A percentile compares a stretch with the other conserved stretches of the same genome.
Evolutionary conservation across 1,284 basidiomycete species (phyloP).

Genomic region (Athelia sp.): DNA sequence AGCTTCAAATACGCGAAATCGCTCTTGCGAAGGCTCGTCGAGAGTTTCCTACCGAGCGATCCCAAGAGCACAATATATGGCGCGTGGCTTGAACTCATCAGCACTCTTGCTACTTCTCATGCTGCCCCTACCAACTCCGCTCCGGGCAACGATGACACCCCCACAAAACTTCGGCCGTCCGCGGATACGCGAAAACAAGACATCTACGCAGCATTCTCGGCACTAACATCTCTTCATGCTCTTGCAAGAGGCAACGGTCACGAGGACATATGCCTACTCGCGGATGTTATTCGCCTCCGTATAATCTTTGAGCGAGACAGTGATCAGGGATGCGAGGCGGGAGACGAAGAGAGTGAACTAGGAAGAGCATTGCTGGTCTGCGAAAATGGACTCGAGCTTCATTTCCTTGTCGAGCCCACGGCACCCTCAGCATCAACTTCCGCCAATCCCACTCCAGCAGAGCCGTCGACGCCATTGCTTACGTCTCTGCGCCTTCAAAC

Average conservation of each 20-base stretch:
- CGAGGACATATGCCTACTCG: conserved; percentile 38
- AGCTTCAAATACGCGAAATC: conserved; percentile 56
- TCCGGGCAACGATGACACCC: conserved; percentile 3
- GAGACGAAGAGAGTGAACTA: conserved; percentile 30
- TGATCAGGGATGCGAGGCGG: conserved; percentile 48
- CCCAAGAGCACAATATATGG: conserved; percentile 48
- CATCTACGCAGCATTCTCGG: conserved; percentile 34
- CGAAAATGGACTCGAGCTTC: conserved; percentile 41
- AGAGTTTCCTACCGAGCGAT: conserved; percentile 38
- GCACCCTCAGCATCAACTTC: background rate
- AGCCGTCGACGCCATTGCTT: conserved; percentile 34
- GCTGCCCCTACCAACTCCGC: conserved; percentile 2
- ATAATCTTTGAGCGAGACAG: conserved; percentile 22
- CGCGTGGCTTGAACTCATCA: conserved; percentile 28
- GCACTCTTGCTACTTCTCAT: conserved; percentile 14
- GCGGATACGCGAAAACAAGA: conserved; percentile 25
- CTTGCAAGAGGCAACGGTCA: conserved; percentile 37
- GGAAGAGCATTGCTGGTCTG: conserved; percentile 31
- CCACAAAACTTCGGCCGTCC: conserved; percentile 5
- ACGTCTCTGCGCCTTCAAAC: conserved; percentile 42
- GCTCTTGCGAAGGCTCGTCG: conserved; percentile 48
- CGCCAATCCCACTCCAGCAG: conserved; percentile 1
- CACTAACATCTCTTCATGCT: conserved; percentile 36
- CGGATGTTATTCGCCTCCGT: conserved; percentile 45
- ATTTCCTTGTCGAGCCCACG: conserved; percentile 21